Base-by-base conservation (phyloP, 768 basidiomycete genomes). In the Hericium rajendrae region DNA sequence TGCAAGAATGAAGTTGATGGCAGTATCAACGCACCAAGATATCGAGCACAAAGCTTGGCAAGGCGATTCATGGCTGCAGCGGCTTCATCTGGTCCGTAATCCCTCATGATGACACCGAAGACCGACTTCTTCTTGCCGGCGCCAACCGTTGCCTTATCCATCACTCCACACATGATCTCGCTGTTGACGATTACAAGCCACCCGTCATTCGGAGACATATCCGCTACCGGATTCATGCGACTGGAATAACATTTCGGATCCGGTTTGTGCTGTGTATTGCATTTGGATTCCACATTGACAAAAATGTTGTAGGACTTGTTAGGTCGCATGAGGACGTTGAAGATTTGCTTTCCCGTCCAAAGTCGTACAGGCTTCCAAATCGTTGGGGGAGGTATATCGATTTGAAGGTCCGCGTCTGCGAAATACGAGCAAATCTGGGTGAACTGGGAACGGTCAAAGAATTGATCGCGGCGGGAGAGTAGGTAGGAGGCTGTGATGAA, bases 301-400 rank as follows among this genome's bases (percentile, higher is more conserved):
- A 86, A 73, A 54, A 97, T 84, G 28, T 85, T 81, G 8, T 85
- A 90, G 16, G 81, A 64, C 64, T 82, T 87, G 74, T 94, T 97
- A 4, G 97, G 97, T 10, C 88, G 84, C 90, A 98, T 97, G 50
- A 98, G 84, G 37, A 93, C 85, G 68, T 91, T 93, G 78, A 97
- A 98, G n/a, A 99, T 78, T 67, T 99, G 97, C 67, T 99, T 99
- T 32, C 97, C 97, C 0, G 97, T 98, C 97, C 97, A 99, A 2
- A 99, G 74, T 18, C 90, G 80, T 24, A 82, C 79, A 10, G 97
- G 97, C 68, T 97, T 98, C 82, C 86, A 84, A 59, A 99, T 92
- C 0, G 89, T 84, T 0, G 97, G 97, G 0, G 94, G 92, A 11
- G 97, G 97, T 52, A 99, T 84, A 66, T 98, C 94, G 67, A 98